Evolutionary conservation across 176 grass and related monocot species (phyloP).

Genomic region (Alloteropsis semialata): DNA sequence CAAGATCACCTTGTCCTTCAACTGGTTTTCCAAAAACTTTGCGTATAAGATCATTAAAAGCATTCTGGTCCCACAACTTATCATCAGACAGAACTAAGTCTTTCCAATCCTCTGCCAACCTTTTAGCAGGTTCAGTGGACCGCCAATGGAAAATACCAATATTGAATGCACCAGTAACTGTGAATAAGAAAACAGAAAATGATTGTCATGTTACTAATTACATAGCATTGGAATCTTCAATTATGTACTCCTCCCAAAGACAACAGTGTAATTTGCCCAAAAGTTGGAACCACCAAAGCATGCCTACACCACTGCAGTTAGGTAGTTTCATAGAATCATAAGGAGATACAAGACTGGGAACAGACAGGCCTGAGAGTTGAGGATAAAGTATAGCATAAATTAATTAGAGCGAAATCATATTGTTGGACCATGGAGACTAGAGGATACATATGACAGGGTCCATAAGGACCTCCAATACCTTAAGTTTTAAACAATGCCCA

Average conservation of each 20-base stretch:
- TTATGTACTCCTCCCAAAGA: not conserved
- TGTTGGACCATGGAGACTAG: not conserved
- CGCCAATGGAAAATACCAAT: conserved; percentile 99
- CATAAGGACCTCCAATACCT: not conserved
- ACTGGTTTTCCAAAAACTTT: conserved; percentile 66
- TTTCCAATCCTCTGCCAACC: conserved; percentile 91
- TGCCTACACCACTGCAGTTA: not conserved
- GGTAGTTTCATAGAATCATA: not conserved
- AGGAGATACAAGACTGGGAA: not conserved
- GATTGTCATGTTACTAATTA: not conserved
- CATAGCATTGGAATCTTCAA: not conserved
- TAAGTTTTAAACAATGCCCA: not conserved
- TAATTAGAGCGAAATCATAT: not conserved
- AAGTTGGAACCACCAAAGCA: not conserved
- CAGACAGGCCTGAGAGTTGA: not conserved
- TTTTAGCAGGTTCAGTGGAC: conserved; percentile 80
- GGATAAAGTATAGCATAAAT: not conserved
- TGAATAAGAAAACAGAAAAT: conserved; percentile 12
- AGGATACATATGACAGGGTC: not conserved
- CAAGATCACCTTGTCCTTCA: conserved; percentile 60
- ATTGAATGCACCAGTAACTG: conserved; percentile 88
- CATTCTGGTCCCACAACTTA: conserved; percentile 89
- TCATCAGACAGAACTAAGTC: conserved; percentile 77
- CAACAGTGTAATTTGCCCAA: not conserved
- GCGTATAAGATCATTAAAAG: conserved; percentile 84